Evolutionary conservation across 2,329 filamentous ascomycete genomes (phyloP).

Genomic region (Aspergillus niger): DNA sequence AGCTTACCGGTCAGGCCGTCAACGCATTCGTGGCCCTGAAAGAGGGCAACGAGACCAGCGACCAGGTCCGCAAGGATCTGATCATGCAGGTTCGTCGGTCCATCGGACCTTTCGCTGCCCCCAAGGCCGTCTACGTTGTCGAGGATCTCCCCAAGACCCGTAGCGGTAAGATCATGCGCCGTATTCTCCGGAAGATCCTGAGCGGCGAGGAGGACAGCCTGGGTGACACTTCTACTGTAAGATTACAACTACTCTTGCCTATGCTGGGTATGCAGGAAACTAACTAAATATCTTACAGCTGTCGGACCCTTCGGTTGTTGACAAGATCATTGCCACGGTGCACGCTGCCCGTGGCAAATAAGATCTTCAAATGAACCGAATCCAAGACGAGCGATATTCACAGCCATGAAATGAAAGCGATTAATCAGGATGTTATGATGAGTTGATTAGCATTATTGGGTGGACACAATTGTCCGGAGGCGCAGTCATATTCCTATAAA

Average conservation of each 20-base stretch:
- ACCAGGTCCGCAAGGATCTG: constrained; percentile 88
- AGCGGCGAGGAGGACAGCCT: constrained; percentile 96
- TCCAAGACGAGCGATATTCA: constrained; percentile 7
- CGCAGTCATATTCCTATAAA: constrained; percentile 6
- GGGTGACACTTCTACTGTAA: constrained; percentile 86
- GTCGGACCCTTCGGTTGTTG: constrained; percentile 84
- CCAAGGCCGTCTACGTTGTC: constrained; percentile 88
- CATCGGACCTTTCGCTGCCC: constrained; percentile 95
- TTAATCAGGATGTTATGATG: constrained; percentile 4
- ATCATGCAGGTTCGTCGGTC: constrained; percentile 94
- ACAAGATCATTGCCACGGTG: constrained; percentile 83
- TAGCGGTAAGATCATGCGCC: constrained; percentile 98
- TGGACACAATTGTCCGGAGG: constrained; percentile 4
- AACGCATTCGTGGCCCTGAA: constrained; percentile 96
- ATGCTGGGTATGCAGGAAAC: constrained; percentile 5
- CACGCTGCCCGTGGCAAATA: constrained; percentile 54
- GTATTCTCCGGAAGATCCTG: constrained; percentile 94
- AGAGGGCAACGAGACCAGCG: constrained; percentile 72
- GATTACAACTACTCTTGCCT: constrained; percentile 35
- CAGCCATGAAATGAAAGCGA: constrained; percentile 5
- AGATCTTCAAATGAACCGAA: constrained; percentile 10
- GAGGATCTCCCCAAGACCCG: constrained; percentile 95
- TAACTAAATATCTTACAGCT: constrained; percentile 55
- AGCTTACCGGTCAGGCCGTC: constrained; percentile 94
- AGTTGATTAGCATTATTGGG: constrained; percentile 1